These are phyloP conservation scores for Ocimum tenuiflorum DNA, from an alignment of 257 asterid species.

Conservation along the genomic window DNA sequence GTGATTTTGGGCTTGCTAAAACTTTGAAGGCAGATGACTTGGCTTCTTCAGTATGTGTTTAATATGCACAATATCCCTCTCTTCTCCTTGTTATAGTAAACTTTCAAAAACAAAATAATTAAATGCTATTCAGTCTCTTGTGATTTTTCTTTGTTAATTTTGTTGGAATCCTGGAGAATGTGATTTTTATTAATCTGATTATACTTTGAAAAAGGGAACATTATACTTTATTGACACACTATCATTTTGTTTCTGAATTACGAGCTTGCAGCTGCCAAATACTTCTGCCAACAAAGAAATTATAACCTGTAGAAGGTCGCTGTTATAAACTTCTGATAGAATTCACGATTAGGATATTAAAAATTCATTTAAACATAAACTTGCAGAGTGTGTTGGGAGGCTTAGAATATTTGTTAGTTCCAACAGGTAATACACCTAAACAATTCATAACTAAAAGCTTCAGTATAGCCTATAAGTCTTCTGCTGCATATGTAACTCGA, in stretches of 20 bases:
- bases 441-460: background rate
- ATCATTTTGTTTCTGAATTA: background rate
- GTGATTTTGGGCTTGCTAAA: slow-evolving; percentile 99
- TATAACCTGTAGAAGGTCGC: background rate
- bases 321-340: background rate
- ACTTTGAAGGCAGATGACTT: slow-evolving; percentile 95
- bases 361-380: background rate
- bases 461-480: background rate
- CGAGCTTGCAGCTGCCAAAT: slow-evolving; percentile 2
- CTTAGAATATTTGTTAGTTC: background rate
- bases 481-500: background rate
- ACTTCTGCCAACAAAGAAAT: background rate
- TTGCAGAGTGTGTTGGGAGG: background rate
- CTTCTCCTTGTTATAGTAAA: slow-evolving; percentile 1
- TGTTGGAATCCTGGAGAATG: background rate
- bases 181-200: background rate
- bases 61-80: background rate
- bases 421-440: background rate
- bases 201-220: background rate
- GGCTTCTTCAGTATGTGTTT: slow-evolving; percentile 88
- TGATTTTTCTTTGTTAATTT: slow-evolving; percentile 6
- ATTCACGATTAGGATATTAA: background rate
- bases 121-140: background rate
- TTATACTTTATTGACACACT: background rate
- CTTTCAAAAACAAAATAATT: background rate